Conservation (phyloP, 2,329 filamentous ascomycete genomes). For the Paracoccidioides lutzii region DNA sequence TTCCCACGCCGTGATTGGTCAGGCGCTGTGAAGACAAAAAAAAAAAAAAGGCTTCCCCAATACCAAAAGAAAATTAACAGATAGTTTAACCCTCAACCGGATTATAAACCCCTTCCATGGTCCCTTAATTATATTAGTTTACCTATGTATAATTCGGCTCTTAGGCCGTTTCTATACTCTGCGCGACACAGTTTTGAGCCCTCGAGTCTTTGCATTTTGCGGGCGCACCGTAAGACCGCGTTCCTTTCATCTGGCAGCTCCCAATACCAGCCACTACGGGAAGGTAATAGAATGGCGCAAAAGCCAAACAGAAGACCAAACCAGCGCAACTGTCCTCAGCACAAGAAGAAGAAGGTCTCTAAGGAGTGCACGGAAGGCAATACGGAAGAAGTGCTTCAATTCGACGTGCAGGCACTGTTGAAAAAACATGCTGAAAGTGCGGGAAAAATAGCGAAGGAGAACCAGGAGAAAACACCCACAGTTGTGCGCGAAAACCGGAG, state of each 20-base stretch:
- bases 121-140: not conserved
- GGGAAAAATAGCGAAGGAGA: constrained; percentile 16
- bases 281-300: constrained; percentile 15
- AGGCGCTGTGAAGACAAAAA: not conserved
- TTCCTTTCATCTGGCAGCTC: constrained; percentile 6
- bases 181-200: constrained; percentile 1
- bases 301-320: constrained; percentile 16
- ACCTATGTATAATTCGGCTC: not conserved
- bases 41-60: not conserved
- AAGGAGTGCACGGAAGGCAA: constrained; percentile 49
- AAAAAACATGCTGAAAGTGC: constrained; percentile 17
- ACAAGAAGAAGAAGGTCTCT: constrained; percentile 31
- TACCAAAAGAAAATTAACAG: not conserved
- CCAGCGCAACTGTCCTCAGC: constrained; percentile 1
- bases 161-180: not conserved
- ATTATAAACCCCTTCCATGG: not conserved
- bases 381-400: constrained; percentile 52
- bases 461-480: constrained; percentile 15
- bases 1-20: constrained; percentile 1
- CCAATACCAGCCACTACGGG: not conserved
- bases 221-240: constrained; percentile 12
- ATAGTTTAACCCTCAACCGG: not conserved
- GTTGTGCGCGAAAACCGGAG: constrained; percentile 41
- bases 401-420: constrained; percentile 43
- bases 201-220: not conserved